Evolutionary conservation across 2,329 filamentous ascomycete genomes (phyloP).

Genomic region (Aschersonia sp.): DNA sequence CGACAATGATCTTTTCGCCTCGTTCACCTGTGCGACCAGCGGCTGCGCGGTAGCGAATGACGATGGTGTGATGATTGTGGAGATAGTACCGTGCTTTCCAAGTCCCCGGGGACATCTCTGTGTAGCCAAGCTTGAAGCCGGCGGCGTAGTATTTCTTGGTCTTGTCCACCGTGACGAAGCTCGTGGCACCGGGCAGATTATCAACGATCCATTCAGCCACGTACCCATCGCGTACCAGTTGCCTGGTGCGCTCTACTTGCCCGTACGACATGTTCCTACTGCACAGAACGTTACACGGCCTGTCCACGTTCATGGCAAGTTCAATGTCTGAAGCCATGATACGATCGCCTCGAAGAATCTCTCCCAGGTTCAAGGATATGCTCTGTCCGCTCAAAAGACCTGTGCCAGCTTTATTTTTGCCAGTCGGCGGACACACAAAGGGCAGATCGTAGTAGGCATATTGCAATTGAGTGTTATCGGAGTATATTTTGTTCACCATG

Average conservation of each 20-base stretch:
- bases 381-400: slow-evolving; percentile 62
- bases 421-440: slow-evolving; percentile 71
- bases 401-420: slow-evolving; percentile 47
- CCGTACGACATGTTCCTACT: slow-evolving; percentile 48
- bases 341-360: slow-evolving; percentile 74
- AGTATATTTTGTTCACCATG: slow-evolving; percentile 87
- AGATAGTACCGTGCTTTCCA: slow-evolving; percentile 56
- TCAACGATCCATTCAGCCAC: slow-evolving; percentile 91
- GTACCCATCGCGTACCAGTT: slow-evolving; percentile 66
- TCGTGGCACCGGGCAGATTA: slow-evolving; percentile 78
- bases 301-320: slow-evolving; percentile 61
- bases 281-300: slow-evolving; percentile 60
- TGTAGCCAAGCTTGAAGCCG: slow-evolving; percentile 77
- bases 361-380: slow-evolving; percentile 70
- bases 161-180: slow-evolving; percentile 76
- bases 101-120: slow-evolving; percentile 45
- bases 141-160: slow-evolving; percentile 76
- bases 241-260: slow-evolving; percentile 51
- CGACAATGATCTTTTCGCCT: slow-evolving; percentile 68
- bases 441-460: slow-evolving; percentile 83
- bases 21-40: slow-evolving; percentile 52
- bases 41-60: slow-evolving; percentile 63
- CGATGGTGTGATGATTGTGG: slow-evolving; percentile 79
- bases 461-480: slow-evolving; percentile 77
- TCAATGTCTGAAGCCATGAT: slow-evolving; percentile 78